These are phyloP conservation scores for Phytophthora kernoviae DNA, from an alignment of 352 stramenopile genomes.

Conservation along the genomic window DNA sequence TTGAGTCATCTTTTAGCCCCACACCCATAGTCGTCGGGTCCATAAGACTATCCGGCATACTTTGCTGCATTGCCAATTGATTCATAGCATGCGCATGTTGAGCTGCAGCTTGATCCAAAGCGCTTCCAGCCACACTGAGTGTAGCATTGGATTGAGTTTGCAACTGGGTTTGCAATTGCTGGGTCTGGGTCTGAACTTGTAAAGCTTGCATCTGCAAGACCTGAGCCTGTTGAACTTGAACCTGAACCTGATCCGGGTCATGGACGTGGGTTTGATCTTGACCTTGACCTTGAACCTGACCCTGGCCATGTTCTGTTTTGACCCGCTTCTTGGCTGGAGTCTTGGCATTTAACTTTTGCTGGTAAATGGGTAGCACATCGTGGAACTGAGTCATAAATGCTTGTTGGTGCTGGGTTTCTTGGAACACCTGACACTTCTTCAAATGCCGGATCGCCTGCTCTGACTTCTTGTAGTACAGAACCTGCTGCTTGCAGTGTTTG, in stretches of 20 bases:
- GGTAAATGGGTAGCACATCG: conserved; percentile 81
- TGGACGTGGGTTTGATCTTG: conserved; percentile 9
- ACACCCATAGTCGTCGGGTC: conserved; percentile 60
- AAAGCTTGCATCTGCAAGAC: conserved; percentile 13
- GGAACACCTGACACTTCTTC: conserved; percentile 81
- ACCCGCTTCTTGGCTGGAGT: conserved; percentile 63
- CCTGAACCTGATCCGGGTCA: conserved; percentile 9
- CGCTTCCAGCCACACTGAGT: conserved; percentile 30
- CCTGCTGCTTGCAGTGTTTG: conserved; percentile 88
- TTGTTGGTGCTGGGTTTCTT: conserved; percentile 84
- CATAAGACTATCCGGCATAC: conserved; percentile 70
- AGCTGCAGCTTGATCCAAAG: conserved; percentile 53
- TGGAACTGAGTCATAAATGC: conserved; percentile 81
- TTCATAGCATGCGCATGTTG: conserved; percentile 78
- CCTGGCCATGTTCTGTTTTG: conserved; percentile 36
- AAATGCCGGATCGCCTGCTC: conserved; percentile 84
- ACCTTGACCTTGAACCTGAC: conserved; percentile 18
- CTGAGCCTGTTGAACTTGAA: conserved; percentile 10
- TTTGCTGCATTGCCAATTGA: conserved; percentile 77
- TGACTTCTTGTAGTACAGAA: conserved; percentile 89
- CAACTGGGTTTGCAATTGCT: conserved; percentile 20
- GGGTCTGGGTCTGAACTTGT: conserved; percentile 9
- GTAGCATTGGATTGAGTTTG: conserved; percentile 17
- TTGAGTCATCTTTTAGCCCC: conserved; percentile 53
- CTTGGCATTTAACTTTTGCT: conserved; percentile 84